phyloP scores from a whole-genome alignment of 345 rosid species.

The Murraya koenigii region DNA sequence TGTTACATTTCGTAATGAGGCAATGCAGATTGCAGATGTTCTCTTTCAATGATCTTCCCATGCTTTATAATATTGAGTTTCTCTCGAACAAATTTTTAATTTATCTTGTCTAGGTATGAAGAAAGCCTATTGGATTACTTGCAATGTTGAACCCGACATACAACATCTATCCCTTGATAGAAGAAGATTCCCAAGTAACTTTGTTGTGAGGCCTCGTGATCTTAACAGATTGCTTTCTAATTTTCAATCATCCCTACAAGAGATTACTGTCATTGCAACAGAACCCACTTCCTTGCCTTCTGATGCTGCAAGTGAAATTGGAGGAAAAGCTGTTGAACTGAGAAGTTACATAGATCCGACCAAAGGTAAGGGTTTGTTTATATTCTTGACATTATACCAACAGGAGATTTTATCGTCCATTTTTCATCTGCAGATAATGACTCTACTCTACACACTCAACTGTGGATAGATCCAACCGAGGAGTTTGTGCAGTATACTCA shows the following conservation, averaged over 20 bases:
- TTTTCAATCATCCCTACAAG: constrained; percentile 97
- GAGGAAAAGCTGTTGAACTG: constrained; percentile 93
- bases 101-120: constrained; percentile 56
- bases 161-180: constrained; percentile 88
- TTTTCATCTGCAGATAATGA: constrained; percentile 59
- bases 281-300: constrained; percentile 59
- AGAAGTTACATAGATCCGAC: constrained; percentile 87
- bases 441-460: constrained; percentile 75
- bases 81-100: not conserved
- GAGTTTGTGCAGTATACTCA: constrained; percentile 87
- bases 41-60: not conserved
- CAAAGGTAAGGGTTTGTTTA: constrained; percentile 46
- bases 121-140: constrained; percentile 81
- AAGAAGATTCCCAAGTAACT: constrained; percentile 59
- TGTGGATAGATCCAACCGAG: constrained; percentile 95
- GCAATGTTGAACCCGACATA: constrained; percentile 86
- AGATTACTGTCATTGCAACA: constrained; percentile 87
- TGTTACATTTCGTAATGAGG: not conserved
- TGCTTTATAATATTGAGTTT: not conserved
- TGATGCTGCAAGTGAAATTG: constrained; percentile 72
- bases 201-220: constrained; percentile 81
- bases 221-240: constrained; percentile 81
- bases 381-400: not conserved
- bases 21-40: not conserved
- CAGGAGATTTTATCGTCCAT: constrained; percentile 21